Base-by-base conservation (phyloP, 768 basidiomycete species). In the Xanthoconium purpureum region DNA sequence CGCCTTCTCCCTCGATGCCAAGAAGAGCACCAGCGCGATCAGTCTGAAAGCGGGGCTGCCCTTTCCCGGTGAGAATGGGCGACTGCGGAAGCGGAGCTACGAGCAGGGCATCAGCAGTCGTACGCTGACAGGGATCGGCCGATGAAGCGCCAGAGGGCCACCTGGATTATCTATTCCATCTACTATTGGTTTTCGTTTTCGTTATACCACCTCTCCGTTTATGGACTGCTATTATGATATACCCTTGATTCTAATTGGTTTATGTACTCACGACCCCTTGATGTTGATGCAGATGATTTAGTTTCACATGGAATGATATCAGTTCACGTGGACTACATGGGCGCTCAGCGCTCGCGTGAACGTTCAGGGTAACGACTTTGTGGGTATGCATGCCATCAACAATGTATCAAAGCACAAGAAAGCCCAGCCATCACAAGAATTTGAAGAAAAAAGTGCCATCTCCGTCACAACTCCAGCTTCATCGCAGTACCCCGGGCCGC, bases 1-100 rank as follows among this genome's bases (percentile, higher is more conserved):
- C 45, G 81, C 84, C 36, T 84, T 89, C 64, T 79, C 78, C 7
- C 71, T 81, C 28, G 86, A 88, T 62, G 78, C 73, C 30, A 82
- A 77, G 73, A 83, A 76, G 73, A 83, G 78, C 20, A 70, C 71
- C 33, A 83, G 81, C 55, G 70, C 73, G 39, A 71, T 75, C 29
- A 73, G 73, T 50, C 67, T 79, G 60, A 73, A 59, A 36, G 51
- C 62, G 55, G 63, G 63, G n/a, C 37, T 70, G 32, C 53, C 68
- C 49, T 64, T 66, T 67, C 64, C 76, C 1, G 71, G 75, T 18
- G 83, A 85, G 61, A 80, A 82, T 62, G 82, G 84, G n/a, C 68
- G 64, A 32, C 42, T 72, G 6, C 71, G 79, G 58, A 71, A 77
- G 45, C 64, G 62, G 32, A 73, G 67, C 32, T 69, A 68, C 38